Evolutionary conservation across 306 rosid genomes (phyloP), one percentile per base, ranked within the genome.

Genomic region (Sindora glabra): DNA sequence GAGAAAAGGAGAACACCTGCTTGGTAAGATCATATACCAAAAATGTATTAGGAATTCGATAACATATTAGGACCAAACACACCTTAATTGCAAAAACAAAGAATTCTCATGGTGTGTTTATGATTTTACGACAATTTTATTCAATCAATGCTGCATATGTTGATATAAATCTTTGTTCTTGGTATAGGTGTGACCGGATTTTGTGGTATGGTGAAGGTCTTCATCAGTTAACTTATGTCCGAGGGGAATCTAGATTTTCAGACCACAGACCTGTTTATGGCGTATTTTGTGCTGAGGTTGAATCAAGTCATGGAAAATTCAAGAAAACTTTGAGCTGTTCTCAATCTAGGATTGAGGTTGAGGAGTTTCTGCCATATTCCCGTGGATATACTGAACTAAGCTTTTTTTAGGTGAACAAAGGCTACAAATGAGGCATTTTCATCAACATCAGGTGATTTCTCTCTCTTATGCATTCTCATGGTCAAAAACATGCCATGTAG

Each of bases 1-100:
- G 95, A 94, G 73, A 94, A 94, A 77, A 89, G 94, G 25, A 81
- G 99, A 72, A 94, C 95, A 32, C 99, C 99, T 47, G 99, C 99
- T 47, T 94, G 99, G 99, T 94, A 75, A 76, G 78, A 73, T 64
- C 21, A 62, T 69, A 56, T 49, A 53, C 70, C 47, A 30, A 45
- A 34, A 24, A 57, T 44, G 6, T 69, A 24, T 3, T 15, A 38
- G 41, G 12, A 65, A n/a, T 22, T 46, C n/a, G n/a, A n/a, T n/a
- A n/a, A n/a, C n/a, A n/a, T n/a, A n/a, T n/a, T n/a, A n/a, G n/a
- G n/a, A n/a, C n/a, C n/a, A n/a, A n/a, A n/a, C n/a, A n/a, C n/a
- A n/a, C n/a, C n/a, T n/a, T n/a, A n/a, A n/a, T n/a, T n/a, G n/a
- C n/a, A n/a, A n/a, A n/a, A n/a, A n/a, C n/a, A n/a, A n/a, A n/a